Percentiles rank a stretch among this genome's conserved stretches.
These are phyloP conservation scores for Usnea hakonensis DNA, from an alignment of 495 filamentous ascomycete species.

Conservation along the genomic window DNA sequence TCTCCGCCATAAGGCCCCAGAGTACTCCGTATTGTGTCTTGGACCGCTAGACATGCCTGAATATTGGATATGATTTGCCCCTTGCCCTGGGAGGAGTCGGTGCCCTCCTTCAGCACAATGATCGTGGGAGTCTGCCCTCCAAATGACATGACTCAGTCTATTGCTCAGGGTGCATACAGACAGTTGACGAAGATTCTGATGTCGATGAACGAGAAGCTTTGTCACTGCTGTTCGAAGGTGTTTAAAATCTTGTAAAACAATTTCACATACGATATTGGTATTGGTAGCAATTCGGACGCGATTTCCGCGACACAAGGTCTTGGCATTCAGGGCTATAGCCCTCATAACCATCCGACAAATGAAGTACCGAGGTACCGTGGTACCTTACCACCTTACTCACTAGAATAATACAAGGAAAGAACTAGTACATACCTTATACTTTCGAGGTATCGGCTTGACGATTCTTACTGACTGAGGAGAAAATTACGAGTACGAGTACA, in stretches of 20 bases:
- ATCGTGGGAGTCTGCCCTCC: constrained; percentile 98
- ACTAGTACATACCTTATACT: background rate
- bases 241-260: background rate
- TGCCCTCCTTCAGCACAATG: constrained; percentile 96
- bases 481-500: constrained; percentile 8
- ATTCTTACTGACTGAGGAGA: background rate
- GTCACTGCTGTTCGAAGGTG: background rate
- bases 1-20: constrained; percentile 97
- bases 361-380: background rate
- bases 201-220: no score
- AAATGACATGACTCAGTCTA: constrained; percentile 65
- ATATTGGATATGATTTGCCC: constrained; percentile 98
- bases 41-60: constrained; percentile 96
- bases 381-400: background rate
- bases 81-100: constrained; percentile 93
- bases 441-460: background rate
- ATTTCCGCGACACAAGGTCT: background rate
- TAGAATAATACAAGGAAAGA: background rate
- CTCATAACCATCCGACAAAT: no score
- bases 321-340: background rate
- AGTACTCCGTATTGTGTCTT: constrained; percentile 89
- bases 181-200: background rate
- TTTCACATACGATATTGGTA: no score
- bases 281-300: constrained; percentile 11
- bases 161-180: background rate